Conservation (phyloP, 305 asterid genomes). For the Withania somnifera region DNA sequence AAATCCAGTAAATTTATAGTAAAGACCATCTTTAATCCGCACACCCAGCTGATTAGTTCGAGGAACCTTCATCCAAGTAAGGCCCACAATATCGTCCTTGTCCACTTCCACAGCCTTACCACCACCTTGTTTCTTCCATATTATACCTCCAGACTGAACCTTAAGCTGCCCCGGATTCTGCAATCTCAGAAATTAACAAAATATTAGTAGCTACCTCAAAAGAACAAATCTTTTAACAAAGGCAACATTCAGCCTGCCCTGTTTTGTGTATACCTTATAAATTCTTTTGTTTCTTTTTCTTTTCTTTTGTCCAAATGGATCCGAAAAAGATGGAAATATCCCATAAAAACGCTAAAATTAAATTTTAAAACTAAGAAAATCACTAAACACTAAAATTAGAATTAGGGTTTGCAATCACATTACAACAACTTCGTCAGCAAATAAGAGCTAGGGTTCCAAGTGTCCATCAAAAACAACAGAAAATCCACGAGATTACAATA, state of each 20-base stretch:
- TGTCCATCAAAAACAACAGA: background rate
- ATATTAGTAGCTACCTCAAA: background rate
- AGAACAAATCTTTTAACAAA: background rate
- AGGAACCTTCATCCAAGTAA: conserved; percentile 97
- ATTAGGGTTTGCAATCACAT: background rate
- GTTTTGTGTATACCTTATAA: background rate
- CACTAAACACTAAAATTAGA: background rate
- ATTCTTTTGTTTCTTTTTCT: background rate
- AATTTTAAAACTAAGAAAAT: background rate
- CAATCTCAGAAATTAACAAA: conserved; percentile 4
- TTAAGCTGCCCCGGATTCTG: conserved; percentile 88
- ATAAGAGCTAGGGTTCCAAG: conserved; percentile 24
- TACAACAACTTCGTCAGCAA: background rate
- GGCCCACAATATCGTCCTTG: conserved; percentile 57
- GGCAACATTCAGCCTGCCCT: background rate
- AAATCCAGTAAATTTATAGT: conserved; percentile 85
- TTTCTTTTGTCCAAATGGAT: background rate
- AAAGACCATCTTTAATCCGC: conserved; percentile 76
- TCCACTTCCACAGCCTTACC: conserved; percentile 94
- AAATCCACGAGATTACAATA: background rate
- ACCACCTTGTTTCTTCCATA: conserved; percentile 97
- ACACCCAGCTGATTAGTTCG: conserved; percentile 88
- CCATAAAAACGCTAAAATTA: background rate
- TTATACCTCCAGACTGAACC: conserved; percentile 72
- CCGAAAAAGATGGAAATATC: background rate